A percentile compares a stretch with the other conserved stretches of the same genome.
Evolutionary conservation across 495 filamentous ascomycete genomes (phyloP).

Genomic region (Halenospora varia): DNA sequence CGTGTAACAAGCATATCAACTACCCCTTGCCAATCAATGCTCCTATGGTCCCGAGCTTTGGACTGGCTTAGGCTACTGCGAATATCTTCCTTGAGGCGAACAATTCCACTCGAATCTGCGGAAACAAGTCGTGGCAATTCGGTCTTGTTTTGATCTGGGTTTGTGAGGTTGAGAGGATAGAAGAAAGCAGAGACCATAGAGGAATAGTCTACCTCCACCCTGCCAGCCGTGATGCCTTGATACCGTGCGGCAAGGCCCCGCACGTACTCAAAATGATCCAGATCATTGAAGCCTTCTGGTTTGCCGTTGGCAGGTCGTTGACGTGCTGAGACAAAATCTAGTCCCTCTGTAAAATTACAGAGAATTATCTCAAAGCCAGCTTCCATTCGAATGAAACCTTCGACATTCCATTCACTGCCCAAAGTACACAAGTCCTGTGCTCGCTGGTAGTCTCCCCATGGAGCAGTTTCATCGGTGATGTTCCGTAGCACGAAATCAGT

Average conservation of each 20-base stretch:
- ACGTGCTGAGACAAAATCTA: slow-evolving; percentile 14
- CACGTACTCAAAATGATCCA: slow-evolving; percentile 28
- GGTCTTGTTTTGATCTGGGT: slow-evolving; percentile 30
- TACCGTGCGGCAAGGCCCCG: slow-evolving; percentile 53
- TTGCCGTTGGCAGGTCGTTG: slow-evolving; percentile 7
- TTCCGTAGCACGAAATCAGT: slow-evolving; percentile 48
- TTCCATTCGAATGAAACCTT: slow-evolving; percentile 64
- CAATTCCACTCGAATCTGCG: slow-evolving; percentile 33
- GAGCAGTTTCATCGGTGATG: not conserved
- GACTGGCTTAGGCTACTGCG: not conserved
- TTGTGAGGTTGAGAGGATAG: slow-evolving; percentile 52
- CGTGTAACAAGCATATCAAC: slow-evolving; percentile 58
- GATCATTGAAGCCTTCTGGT: not conserved
- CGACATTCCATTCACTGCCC: slow-evolving; percentile 46
- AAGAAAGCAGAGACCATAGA: slow-evolving; percentile 56
- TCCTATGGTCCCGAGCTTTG: slow-evolving; percentile 14
- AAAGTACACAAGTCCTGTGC: slow-evolving; percentile 48
- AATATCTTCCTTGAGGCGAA: slow-evolving; percentile 39
- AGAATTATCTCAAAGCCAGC: slow-evolving; percentile 66
- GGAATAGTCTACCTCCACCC: slow-evolving; percentile 56
- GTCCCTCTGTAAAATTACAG: slow-evolving; percentile 46
- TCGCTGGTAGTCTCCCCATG: slow-evolving; percentile 35
- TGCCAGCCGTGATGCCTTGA: slow-evolving; percentile 48
- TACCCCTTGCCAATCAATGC: slow-evolving; percentile 57
- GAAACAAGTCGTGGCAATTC: slow-evolving; percentile 45